phyloP scores from a whole-genome alignment of 768 basidiomycete genomes.

The Mycena indigotica region DNA sequence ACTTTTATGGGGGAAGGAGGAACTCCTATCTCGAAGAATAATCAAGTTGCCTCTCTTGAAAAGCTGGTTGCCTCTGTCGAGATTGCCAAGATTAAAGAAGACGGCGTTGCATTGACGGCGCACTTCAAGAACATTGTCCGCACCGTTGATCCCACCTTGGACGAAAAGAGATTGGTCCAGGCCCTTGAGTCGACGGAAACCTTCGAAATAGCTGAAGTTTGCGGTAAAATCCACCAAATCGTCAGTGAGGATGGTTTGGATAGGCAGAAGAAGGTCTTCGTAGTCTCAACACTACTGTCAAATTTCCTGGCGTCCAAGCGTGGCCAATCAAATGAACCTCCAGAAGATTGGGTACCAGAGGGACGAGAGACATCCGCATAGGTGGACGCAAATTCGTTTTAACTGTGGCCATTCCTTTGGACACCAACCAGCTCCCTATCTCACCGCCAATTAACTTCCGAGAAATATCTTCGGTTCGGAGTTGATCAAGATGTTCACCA shows the following conservation, averaged over 20 bases:
- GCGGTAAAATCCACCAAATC: neutral
- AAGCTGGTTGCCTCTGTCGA: neutral
- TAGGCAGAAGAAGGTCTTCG: neutral
- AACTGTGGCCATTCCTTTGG: too few relatives aligned
- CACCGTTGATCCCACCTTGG: neutral
- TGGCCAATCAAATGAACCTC: neutral
- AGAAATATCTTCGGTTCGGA: too few relatives aligned
- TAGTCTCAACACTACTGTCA: neutral
- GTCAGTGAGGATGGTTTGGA: neutral
- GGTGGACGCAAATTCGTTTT: neutral
- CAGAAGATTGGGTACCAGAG: neutral
- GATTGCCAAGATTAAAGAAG: neutral
- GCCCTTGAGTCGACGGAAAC: neutral
- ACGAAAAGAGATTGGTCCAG: neutral
- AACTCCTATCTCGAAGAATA: too few relatives aligned
- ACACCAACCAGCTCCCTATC: too few relatives aligned
- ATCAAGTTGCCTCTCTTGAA: neutral
- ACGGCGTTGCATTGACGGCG: neutral
- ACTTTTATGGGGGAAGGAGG: too few relatives aligned
- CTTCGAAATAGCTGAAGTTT: neutral
- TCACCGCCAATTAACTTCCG: too few relatives aligned
- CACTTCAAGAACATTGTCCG: neutral
- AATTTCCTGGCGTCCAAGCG: neutral
- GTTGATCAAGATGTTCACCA: too few relatives aligned
- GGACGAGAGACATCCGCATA: neutral